Evolutionary conservation across 148 eudicot species (phyloP), one percentile per base, ranked within the genome.

Genomic region (Gaultheria prostrata): DNA sequence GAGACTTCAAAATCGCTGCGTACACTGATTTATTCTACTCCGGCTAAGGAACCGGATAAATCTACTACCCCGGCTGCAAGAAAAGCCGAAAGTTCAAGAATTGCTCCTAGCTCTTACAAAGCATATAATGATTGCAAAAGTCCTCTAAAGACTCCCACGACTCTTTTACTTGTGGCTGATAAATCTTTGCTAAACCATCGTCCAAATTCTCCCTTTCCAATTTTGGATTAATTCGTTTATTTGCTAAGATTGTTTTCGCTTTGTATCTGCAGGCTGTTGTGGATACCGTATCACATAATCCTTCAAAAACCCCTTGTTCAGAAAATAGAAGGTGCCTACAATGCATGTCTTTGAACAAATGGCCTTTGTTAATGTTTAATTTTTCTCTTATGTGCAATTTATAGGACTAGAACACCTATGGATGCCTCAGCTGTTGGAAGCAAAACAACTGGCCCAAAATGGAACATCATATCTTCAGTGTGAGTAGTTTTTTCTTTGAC

Each of bases 381-480:
- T 10, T 4, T 28, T 32, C 24, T 75, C 8, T 53, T 33, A n/a
- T 80, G 33, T 75, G 28, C 76, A 51, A 73, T 51, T 79, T 80
- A 28, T 83, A 90, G 92, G 81, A 28, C 56, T 70, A 80, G 75
- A 83, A 79, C 86, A 77, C 78, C 88, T 35, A 39, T 76, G 69
- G 84, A 87, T 80, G 70, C 88, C 50, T 79, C 85, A 35, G 82
- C 85, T 50, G 43, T 82, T 39, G 91, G 87, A 78, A 86, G 90
- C 86, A 89, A 87, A 85, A 82, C 89, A 80, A 76, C 84, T n/a
- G 90, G 88, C 74, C 88, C 90, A 33, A 91, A 83, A 82, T 89
- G 93, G 91, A 87, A 87, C 82, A 85, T 90, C 53, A 78, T 91
- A 39, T 87, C 91, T 57, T 72, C 90, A 26, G 89, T 89, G 93